A percentile compares a stretch with the other conserved stretches of the same genome.
These are phyloP conservation scores for Boletus austroedulis DNA, from an alignment of 1,284 basidiomycete species.

Conservation along the genomic window DNA sequence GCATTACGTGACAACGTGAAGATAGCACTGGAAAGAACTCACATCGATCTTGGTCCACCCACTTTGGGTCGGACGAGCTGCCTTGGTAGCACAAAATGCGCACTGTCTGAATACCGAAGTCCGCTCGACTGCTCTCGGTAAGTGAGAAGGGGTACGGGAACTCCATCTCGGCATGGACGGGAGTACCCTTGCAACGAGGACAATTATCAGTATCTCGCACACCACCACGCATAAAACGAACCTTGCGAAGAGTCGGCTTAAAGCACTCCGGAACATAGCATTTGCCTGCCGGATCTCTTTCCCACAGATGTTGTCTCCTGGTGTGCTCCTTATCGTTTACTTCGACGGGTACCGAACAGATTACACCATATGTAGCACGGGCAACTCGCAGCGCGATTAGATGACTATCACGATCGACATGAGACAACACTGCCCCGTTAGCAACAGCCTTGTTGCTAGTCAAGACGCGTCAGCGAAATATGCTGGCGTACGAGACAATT, in stretches of 20 bases:
- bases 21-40: background rate
- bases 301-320: slow-evolving; percentile 2
- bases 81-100: background rate
- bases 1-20: background rate
- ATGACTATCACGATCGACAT: slow-evolving; percentile 39
- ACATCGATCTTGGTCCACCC: background rate
- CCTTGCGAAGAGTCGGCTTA: slow-evolving; percentile 15
- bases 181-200: too few species aligned
- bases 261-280: slow-evolving; percentile 9
- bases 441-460: slow-evolving; percentile 54
- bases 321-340: slow-evolving; percentile 1
- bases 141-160: background rate
- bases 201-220: too few species aligned
- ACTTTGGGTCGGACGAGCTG: background rate
- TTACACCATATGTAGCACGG: slow-evolving; percentile 35
- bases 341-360: slow-evolving; percentile 2
- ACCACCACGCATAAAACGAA: too few species aligned
- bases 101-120: background rate
- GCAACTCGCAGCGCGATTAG: slow-evolving; percentile 43
- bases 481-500: too few species aligned
- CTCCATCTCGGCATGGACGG: background rate
- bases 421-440: slow-evolving; percentile 49
- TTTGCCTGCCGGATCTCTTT: slow-evolving; percentile 2
- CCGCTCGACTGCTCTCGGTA: background rate
- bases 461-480: background rate